Evolutionary conservation across 2,329 filamentous ascomycete species (phyloP), one percentile per base, ranked within the genome.

Genomic region (Leptographium procerum): DNA sequence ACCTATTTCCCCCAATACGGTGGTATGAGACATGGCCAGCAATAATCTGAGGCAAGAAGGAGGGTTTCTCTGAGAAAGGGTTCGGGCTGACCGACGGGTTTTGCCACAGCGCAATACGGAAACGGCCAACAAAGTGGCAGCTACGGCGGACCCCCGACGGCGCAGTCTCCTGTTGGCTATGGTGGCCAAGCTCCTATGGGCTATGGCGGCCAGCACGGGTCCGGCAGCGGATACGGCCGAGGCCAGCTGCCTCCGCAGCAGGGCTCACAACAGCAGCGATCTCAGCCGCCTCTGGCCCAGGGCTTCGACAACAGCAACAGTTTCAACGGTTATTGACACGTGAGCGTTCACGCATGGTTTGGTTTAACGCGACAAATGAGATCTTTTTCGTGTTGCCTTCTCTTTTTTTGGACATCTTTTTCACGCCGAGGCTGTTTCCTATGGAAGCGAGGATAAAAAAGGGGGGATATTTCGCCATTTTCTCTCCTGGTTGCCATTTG

Each of bases 1-100:
- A 78, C 81, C 40, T 96, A 90, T 77, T 97, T 96, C 73, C 91
- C 92, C 65, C 94, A 97, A 75, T 97, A 97, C 70, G 87, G 88
- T 69, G 89, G 89, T 81, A 82, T 63, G 61, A 57, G 56, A 56
- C 60, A 61, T 43, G 59, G 81, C 80, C 67, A 84, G 80, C 65
- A 86, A 88, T 71, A 85, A 36, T 51, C 29, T 4, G 68, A 66
- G 80, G 78, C 60, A 56, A 50, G 22, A 26, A 34, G 68, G 24
- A 85, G 66, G 80, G 78, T 22, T 22, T 55, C 31, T 34, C 31
- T 53, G 2, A 22, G 34, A 31, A n/a, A 34, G 36, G 36, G 22
- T 26, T 28, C 31, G 45, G 54, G 29, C 45, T 56, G 55, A 56
- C 55, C 45, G 34, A 57, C 33, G 22, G 55, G 33, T 50, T 56